Evolutionary conservation across 1,284 basidiomycete genomes (phyloP), one percentile per base, ranked within the genome.

Genomic region (Ustilago lituana): DNA sequence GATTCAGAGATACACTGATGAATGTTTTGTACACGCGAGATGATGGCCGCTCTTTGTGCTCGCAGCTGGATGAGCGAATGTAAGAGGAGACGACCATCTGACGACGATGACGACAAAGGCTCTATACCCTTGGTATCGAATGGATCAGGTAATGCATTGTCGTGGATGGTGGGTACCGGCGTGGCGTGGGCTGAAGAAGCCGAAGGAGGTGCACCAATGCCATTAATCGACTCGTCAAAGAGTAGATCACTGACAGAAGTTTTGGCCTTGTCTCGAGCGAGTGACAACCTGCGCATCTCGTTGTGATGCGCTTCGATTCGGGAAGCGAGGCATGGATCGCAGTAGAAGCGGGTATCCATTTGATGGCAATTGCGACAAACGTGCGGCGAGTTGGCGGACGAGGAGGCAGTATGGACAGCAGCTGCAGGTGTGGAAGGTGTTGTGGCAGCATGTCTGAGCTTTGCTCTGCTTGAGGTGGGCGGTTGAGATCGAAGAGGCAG

Each of bases 331-430:
- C 73, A 75, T 9, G 52, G 49, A 10, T 59, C 55, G 50, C 73
- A 75, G 29, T 54, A 75, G 56, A 75, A 75, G 27, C 54, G 54
- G 4, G 60, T 54, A 17, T 73, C 57, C 31, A 53, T 43, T 29
- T 54, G 61, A 31, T 55, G 61, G 22, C 73, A 75, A 23, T 75
- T 54, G 1, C 53, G 37, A 31, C 72, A 74, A 17, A 44, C 24
- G 17, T 60, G 48, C 5, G 63, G 29, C 4, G 32, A 20, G 15
- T 12, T 35, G n/a, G n/a, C n/a, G n/a, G n/a, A n/a, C 3, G 38
- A 31, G 11, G 39, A 24, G 9, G 19, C 4, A 9, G 41, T 20
- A 2, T 38, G 27, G 11, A 37, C 19, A 8, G 31, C n/a, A 7
- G 23, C 5, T 19, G 36, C 19, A 20, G 47, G n/a, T 24, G 27